Base-by-base conservation (phyloP, 257 asterid species). In the Penstemon davidsonii region DNA sequence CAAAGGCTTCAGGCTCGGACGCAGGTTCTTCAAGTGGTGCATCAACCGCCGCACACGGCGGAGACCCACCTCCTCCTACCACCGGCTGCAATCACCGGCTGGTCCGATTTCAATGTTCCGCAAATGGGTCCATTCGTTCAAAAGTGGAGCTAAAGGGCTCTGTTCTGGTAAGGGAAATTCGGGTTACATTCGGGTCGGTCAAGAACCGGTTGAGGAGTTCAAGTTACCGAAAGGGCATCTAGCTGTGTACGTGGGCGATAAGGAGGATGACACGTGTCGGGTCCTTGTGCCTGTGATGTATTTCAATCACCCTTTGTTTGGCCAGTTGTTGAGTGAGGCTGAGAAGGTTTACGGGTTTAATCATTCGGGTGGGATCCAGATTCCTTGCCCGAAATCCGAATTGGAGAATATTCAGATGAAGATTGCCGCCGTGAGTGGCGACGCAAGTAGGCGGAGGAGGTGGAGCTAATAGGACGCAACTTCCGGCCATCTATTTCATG, bases 231-330 rank as follows among this genome's bases (percentile, higher is more conserved):
- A 80, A 46, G 96, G 96, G 4, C 86, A 84, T 62, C 71, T 84
- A 67, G 96, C 89, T 10, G 91, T 88, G 60, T 86, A 86, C 82
- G 88, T 88, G 53, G 91, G 84, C 10, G 85, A 74, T 10, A 68
- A 73, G 63, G 73, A 79, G 9, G 88, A 77, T 1, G 86, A 79
- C 70, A 47, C 85, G 50, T 84, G 76, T 59, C 80, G 94, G 40
- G 85, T 86, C n/a, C 42, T 88, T 52, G 94, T 88, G 70, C 94
- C 96, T 8, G 86, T 88, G 18, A 66, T 84, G 0, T 83, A 82
- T 12, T 84, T 84, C 6, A 88, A 88, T 52, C 96, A 88, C 46
- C 94, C 94, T 0, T 58, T 86, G 62, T 88, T 88, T 78, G 78
- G 78, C 11, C 86, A 83, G 18, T 60, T 88, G 71, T 60, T 88